A percentile compares a stretch with the other conserved stretches of the same genome.
Conservation (phyloP, 331 rosid species). For the Cydonia oblonga region DNA sequence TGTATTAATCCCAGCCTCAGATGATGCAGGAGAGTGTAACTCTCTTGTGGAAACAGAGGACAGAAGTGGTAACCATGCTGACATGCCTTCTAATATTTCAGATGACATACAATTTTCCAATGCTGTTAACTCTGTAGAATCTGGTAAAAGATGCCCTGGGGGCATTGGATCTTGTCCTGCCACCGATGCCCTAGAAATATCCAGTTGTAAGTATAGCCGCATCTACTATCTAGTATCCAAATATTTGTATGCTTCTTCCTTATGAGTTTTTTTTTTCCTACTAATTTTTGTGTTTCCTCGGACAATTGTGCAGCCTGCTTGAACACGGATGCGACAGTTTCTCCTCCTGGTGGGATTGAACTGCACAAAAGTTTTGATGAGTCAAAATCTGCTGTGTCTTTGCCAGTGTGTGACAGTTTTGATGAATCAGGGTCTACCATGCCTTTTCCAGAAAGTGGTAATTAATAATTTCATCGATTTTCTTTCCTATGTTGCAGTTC, state of each 20-base stretch:
- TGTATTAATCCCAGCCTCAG: neutral
- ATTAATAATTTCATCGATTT: neutral
- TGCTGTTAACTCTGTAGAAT: neutral
- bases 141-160: neutral
- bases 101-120: neutral
- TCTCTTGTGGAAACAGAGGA: neutral
- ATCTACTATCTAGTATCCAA: neutral
- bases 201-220: neutral
- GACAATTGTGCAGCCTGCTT: neutral
- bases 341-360: neutral
- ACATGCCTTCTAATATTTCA: neutral
- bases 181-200: neutral
- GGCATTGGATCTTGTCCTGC: neutral
- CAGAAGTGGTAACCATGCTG: neutral
- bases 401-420: neutral
- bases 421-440: neutral
- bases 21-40: neutral
- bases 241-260: neutral
- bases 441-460: neutral
- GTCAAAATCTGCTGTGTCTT: neutral
- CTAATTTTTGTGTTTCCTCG: neutral
- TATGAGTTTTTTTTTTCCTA: neutral
- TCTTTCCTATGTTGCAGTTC: neutral
- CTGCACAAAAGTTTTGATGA: neutral
- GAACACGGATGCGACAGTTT: neutral